phyloP scores from a whole-genome alignment of 2,329 filamentous ascomycete genomes.

The Scopulariopsis brevicaulis region DNA sequence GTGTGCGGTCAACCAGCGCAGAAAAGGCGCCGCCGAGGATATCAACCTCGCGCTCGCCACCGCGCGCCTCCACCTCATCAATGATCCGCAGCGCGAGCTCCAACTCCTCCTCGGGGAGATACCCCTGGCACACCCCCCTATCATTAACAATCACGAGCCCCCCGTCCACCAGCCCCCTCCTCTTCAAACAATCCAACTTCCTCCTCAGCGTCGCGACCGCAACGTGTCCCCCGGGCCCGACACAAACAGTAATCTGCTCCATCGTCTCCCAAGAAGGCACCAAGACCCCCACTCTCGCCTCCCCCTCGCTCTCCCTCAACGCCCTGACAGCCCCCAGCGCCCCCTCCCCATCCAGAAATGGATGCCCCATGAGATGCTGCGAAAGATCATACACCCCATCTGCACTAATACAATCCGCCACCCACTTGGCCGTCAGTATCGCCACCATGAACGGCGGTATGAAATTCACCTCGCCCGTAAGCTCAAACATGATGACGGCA shows the following conservation, averaged over 20 bases:
- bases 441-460: conserved; percentile 47
- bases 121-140: conserved; percentile 36
- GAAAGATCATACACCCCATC: conserved; percentile 48
- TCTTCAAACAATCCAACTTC: conserved; percentile 33
- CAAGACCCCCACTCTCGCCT: conserved; percentile 27
- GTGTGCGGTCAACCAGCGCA: conserved; percentile 40
- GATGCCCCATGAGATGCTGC: conserved; percentile 45
- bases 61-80: conserved; percentile 10
- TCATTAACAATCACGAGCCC: conserved; percentile 42
- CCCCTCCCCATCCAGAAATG: conserved; percentile 42
- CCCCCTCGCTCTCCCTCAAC: conserved; percentile 23
- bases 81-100: conserved; percentile 32
- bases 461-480: conserved; percentile 47
- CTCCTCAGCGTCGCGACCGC: conserved; percentile 26
- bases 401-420: conserved; percentile 38
- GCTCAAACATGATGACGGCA: conserved; percentile 50
- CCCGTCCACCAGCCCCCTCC: conserved; percentile 42
- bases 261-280: conserved; percentile 42
- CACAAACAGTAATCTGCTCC: conserved; percentile 39
- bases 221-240: conserved; percentile 23
- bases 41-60: conserved; percentile 14
- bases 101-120: conserved; percentile 41
- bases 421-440: conserved; percentile 48
- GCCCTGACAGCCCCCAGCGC: conserved; percentile 19
- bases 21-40: conserved; percentile 21